These are phyloP conservation scores for Leccinum pellstonianum DNA, from an alignment of 768 basidiomycete species.

Conservation along the genomic window DNA sequence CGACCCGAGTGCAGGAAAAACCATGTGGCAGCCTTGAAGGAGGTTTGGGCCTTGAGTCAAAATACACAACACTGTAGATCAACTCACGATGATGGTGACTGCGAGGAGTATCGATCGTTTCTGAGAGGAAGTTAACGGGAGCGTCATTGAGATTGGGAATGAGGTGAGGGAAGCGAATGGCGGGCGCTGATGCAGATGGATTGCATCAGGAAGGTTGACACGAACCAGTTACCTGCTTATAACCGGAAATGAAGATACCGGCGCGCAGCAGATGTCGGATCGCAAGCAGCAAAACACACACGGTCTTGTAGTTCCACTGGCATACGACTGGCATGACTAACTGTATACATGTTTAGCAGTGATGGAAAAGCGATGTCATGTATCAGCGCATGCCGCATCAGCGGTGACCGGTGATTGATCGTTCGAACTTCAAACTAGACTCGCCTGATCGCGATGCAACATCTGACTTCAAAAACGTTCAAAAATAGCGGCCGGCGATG, in stretches of 20 bases:
- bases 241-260: background rate
- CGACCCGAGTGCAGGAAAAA: conserved; percentile 20
- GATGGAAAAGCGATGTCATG: background rate
- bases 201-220: too few relatives aligned
- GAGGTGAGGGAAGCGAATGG: background rate
- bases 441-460: background rate
- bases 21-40: conserved; percentile 18
- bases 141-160: conserved; percentile 13
- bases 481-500: background rate
- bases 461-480: background rate
- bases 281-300: background rate
- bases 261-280: background rate
- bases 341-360: background rate
- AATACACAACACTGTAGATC: too few relatives aligned
- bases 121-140: conserved; percentile 30
- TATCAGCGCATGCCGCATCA: background rate
- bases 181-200: background rate
- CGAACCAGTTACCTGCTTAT: background rate
- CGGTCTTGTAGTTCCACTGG: background rate
- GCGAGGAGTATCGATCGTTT: conserved; percentile 31
- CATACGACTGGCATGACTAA: background rate
- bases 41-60: background rate
- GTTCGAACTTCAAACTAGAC: background rate
- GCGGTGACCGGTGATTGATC: background rate
- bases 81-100: conserved; percentile 25